phyloP scores from a whole-genome alignment of 2,329 filamentous ascomycete genomes.

The Sclerotinia spermophila region DNA sequence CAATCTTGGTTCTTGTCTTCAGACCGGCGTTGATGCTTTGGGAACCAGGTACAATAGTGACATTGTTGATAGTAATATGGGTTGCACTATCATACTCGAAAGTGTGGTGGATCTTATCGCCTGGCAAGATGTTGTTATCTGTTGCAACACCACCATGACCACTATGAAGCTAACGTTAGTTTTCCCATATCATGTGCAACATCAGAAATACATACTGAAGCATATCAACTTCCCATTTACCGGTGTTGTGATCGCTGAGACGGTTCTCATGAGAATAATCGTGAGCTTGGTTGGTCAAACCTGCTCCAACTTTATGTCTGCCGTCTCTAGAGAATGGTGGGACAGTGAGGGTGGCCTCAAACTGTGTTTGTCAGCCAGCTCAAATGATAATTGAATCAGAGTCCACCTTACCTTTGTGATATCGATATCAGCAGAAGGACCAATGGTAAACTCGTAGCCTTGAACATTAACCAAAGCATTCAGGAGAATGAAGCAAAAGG shows the following conservation, averaged over 20 bases:
- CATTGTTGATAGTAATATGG: background rate
- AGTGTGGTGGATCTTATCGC: background rate
- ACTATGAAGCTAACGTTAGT: background rate
- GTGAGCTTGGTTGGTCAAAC: conserved; percentile 23
- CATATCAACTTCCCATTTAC: conserved; percentile 21
- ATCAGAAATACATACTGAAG: background rate
- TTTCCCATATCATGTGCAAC: background rate
- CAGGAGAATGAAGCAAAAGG: background rate
- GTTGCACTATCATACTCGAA: background rate
- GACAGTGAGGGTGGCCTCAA: conserved; percentile 24
- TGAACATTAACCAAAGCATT: background rate
- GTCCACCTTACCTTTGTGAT: background rate
- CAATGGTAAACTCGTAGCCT: conserved; percentile 1
- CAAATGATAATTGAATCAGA: background rate
- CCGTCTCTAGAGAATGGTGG: conserved; percentile 24
- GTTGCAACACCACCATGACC: background rate
- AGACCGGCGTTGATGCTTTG: background rate
- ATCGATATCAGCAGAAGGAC: background rate
- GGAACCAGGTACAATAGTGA: background rate
- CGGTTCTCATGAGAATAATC: conserved; percentile 27
- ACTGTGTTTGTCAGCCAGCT: conserved; percentile 18
- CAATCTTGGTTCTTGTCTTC: background rate
- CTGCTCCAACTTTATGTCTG: conserved; percentile 24
- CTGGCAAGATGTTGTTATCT: conserved; percentile 1
- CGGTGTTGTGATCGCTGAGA: conserved; percentile 25